Base-by-base conservation (phyloP, 768 basidiomycete genomes). In the Kwoniella europaea region DNA sequence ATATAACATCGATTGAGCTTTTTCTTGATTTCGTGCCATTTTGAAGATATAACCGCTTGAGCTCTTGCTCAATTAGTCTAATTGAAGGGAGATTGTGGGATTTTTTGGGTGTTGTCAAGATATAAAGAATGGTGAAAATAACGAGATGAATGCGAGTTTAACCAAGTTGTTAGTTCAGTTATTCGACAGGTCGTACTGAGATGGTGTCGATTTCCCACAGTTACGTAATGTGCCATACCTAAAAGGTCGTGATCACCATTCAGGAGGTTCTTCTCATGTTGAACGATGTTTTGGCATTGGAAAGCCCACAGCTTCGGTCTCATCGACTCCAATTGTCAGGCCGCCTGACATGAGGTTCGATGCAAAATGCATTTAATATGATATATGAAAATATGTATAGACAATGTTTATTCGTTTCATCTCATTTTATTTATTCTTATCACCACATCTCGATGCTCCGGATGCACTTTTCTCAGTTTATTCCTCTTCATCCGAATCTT, bases 1-100 rank as follows among this genome's bases (percentile, higher is more conserved):
- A 74, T 79, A 80, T 54, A 82, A 71, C 79, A 79, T 81, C 55
- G 77, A 83, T 84, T 96, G 94, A 1, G 94, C 93, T 84, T 98
- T 99, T 85, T 98, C 96, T 84, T 94, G 92, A 91, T 98, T 98
- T 84, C 95, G 91, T 72, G 95, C 94, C 94, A 80, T 80, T 13
- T 62, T 62, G 71, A 58, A 29, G 3, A 10, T 13, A 2, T 15
- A 50, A 15, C 46, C 18, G 18, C 46, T 50, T 50, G 46, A 50
- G 46, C 13, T 13, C 12, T 15, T 13, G 46, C 18, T 50, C 46
- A 18, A 50, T 15, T 50, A 22, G 20, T 15, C 15, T 13, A 57
- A 20, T 3, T 15, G 56, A 35, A 57, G 29, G 22, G 56, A 13
- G 9, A 20, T 15, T 57, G 29, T 4, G 56, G 18, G 46, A 50